Percentiles rank a stretch among this genome's conserved stretches.
Conservation (phyloP, 139 green algal species). For the Chlorella ohadii region DNA sequence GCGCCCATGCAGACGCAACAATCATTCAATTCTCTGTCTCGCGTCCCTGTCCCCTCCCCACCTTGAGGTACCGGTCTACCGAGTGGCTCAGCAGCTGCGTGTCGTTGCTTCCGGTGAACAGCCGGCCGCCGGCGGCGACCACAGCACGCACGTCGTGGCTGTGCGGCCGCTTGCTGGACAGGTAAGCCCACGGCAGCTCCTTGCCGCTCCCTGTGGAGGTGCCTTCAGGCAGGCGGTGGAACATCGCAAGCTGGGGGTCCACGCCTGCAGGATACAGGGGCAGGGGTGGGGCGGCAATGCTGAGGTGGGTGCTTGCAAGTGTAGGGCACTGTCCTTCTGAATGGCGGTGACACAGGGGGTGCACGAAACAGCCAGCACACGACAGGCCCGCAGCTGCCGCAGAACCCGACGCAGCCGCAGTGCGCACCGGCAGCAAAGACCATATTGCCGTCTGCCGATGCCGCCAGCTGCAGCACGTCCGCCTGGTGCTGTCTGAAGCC, state of each 20-base stretch:
- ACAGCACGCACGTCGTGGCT: constrained; percentile 88
- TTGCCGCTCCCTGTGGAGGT: not conserved
- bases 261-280: constrained; percentile 62
- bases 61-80: constrained; percentile 56
- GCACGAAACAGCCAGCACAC: too few species aligned
- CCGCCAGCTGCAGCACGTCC: constrained; percentile 85
- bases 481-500: constrained; percentile 75
- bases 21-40: too few species aligned
- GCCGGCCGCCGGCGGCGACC: constrained; percentile 42
- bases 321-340: too few species aligned
- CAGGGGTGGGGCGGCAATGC: not conserved
- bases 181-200: constrained; percentile 72
- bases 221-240: constrained; percentile 45
- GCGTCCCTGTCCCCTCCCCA: too few species aligned
- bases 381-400: too few species aligned
- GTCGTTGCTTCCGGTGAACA: constrained; percentile 87
- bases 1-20: too few species aligned
- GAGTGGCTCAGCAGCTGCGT: constrained; percentile 74
- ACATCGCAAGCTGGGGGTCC: constrained; percentile 76
- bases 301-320: not conserved
- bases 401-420: too few species aligned
- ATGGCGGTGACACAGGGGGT: too few species aligned
- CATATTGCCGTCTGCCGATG: constrained; percentile 64
- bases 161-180: constrained; percentile 83
- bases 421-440: constrained; percentile 76